Evolutionary conservation across 352 stramenopile genomes (phyloP).

Genomic region (Phytophthora cryptogea): DNA sequence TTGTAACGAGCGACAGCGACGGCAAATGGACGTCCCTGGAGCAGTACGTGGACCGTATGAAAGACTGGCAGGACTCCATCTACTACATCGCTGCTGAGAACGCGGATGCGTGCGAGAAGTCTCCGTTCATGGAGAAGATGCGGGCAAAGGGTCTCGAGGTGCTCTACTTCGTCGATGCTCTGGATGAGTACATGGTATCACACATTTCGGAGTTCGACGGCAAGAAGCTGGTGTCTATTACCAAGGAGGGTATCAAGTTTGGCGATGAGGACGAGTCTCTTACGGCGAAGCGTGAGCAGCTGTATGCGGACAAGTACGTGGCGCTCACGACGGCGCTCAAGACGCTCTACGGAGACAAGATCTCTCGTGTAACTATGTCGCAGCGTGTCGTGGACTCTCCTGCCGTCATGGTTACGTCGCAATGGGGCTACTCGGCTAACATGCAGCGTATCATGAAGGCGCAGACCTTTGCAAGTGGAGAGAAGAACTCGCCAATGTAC

Average conservation of each 20-base stretch:
- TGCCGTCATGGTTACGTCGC: constrained; percentile 95
- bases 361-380: constrained; percentile 96
- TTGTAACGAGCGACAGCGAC: constrained; percentile 94
- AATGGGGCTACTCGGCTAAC: constrained; percentile 98
- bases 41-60: constrained; percentile 97
- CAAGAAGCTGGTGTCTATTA: constrained; percentile 97
- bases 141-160: constrained; percentile 98
- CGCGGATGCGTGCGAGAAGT: constrained; percentile 92
- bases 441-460: constrained; percentile 99
- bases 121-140: constrained; percentile 97
- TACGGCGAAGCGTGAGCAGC: constrained; percentile 93
- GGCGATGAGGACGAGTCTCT: constrained; percentile 98
- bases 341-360: constrained; percentile 94
- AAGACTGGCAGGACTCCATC: constrained; percentile 99
- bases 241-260: constrained; percentile 99
- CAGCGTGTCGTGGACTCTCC: constrained; percentile 93
- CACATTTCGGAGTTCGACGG: constrained; percentile 94
- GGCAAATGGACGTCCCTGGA: constrained; percentile 95
- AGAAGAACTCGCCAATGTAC: constrained; percentile 40
- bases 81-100: constrained; percentile 98
- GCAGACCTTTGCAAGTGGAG: constrained; percentile 94
- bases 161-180: constrained; percentile 97
- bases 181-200: constrained; percentile 98
- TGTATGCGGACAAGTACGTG: constrained; percentile 97
- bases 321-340: constrained; percentile 96